These are phyloP conservation scores for Alternaria sp. DNA, from an alignment of 2,329 filamentous ascomycete genomes.

Conservation along the genomic window DNA sequence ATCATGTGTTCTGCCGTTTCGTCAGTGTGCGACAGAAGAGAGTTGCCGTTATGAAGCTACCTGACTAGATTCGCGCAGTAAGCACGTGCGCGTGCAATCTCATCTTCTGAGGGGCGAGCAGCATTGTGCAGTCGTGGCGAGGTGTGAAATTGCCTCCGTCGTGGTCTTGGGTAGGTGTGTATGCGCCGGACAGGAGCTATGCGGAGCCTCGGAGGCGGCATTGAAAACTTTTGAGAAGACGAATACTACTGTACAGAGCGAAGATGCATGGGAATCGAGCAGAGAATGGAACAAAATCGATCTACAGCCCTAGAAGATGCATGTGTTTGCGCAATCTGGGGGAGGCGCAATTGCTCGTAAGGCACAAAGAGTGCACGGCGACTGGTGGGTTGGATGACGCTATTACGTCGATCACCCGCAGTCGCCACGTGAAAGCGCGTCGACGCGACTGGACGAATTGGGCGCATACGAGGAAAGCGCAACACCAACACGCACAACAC, in stretches of 20 bases:
- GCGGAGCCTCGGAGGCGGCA: conserved; percentile 30
- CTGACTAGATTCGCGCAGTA: conserved; percentile 66
- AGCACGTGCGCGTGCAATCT: conserved; percentile 60
- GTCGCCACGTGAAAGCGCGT: conserved; percentile 42
- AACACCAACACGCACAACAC: conserved; percentile 6
- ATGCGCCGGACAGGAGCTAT: conserved; percentile 27
- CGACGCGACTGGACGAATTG: conserved; percentile 30
- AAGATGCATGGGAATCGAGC: conserved; percentile 12
- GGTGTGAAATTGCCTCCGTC: conserved; percentile 29
- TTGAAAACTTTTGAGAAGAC: conserved; percentile 25
- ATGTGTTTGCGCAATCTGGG: not conserved
- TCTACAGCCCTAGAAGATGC: not conserved
- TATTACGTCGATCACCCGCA: conserved; percentile 30
- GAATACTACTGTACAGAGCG: not conserved
- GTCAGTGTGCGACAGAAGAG: not conserved
- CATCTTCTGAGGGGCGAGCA: conserved; percentile 47
- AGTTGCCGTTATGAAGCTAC: conserved; percentile 39
- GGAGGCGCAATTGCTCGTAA: conserved; percentile 2
- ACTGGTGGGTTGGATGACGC: conserved; percentile 33
- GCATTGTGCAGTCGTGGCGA: conserved; percentile 28
- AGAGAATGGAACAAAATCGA: not conserved
- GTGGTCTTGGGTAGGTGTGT: conserved; percentile 3
- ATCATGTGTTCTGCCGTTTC: conserved; percentile 73
- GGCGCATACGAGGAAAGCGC: conserved; percentile 1
- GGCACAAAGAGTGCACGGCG: conserved; percentile 14